These are phyloP conservation scores for Tetradesmus obliquus DNA, from an alignment of 139 green algal species.

Conservation along the genomic window DNA sequence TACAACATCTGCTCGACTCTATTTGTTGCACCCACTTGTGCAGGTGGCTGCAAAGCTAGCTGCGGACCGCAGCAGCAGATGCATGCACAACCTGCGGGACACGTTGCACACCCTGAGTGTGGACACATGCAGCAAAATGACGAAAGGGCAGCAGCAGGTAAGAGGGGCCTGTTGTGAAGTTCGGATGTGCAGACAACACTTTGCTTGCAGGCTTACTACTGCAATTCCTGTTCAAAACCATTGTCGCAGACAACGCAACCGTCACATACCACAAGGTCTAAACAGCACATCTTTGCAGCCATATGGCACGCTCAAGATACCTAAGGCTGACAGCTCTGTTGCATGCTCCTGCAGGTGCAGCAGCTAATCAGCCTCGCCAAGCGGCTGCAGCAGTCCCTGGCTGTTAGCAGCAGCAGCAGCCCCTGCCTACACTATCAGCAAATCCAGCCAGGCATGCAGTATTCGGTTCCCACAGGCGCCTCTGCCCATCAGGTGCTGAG, in stretches of 20 bases:
- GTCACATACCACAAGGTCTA: too few relatives aligned
- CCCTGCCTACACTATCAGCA: neutral
- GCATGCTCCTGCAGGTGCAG: neutral
- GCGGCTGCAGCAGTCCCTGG: neutral
- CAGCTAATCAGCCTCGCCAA: neutral
- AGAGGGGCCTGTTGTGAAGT: neutral
- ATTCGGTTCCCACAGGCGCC: neutral
- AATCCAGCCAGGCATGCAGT: neutral
- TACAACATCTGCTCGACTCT: neutral
- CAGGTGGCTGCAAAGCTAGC: conserved; percentile 23
- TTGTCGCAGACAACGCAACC: too few relatives aligned
- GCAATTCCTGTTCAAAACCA: neutral
- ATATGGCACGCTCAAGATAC: too few relatives aligned
- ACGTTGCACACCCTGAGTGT: neutral
- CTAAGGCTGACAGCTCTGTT: neutral
- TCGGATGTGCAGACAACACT: neutral
- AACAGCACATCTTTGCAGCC: too few relatives aligned
- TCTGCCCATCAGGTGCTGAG: neutral
- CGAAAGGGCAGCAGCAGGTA: conserved; percentile 24
- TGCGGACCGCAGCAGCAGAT: neutral
- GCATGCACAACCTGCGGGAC: neutral
- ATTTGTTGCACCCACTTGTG: neutral
- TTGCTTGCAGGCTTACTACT: neutral
- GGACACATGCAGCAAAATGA: conserved; percentile 5
- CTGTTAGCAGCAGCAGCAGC: conserved; percentile 11